These are phyloP conservation scores for Wickerhamomyces ciferrii DNA, from an alignment of 805 yeast genomes.

Conservation along the genomic window DNA sequence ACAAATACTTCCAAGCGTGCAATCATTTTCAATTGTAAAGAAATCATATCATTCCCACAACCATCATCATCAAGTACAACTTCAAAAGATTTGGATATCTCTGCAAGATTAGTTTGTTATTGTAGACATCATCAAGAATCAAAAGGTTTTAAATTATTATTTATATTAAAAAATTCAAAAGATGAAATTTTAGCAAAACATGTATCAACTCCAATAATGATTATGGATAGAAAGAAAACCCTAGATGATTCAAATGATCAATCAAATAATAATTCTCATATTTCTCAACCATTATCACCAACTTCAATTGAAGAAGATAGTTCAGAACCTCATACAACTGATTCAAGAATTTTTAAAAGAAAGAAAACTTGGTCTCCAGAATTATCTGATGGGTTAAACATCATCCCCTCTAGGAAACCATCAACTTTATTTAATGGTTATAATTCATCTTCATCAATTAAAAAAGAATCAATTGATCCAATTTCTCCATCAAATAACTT, in stretches of 20 bases:
- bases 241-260: too few relatives aligned
- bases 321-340: slow-evolving; percentile 42
- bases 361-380: slow-evolving; percentile 36
- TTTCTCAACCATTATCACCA: slow-evolving; percentile 44
- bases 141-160: slow-evolving; percentile 74
- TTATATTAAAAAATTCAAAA: slow-evolving; percentile 56
- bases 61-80: slow-evolving; percentile 39
- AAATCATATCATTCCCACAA: slow-evolving; percentile 70
- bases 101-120: slow-evolving; percentile 85
- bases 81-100: slow-evolving; percentile 38
- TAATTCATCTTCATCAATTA: slow-evolving; percentile 24
- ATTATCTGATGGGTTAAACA: slow-evolving; percentile 31
- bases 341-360: slow-evolving; percentile 38
- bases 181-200: slow-evolving; percentile 69
- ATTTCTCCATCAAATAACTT: slow-evolving; percentile 36
- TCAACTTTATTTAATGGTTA: slow-evolving; percentile 25
- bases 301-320: slow-evolving; percentile 58
- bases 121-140: slow-evolving; percentile 92
- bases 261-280: slow-evolving; percentile 2
- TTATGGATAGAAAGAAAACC: slow-evolving; percentile 82
- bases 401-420: slow-evolving; percentile 25
- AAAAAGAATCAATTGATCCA: slow-evolving; percentile 34
- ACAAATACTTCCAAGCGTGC: slow-evolving; percentile 74
- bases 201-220: slow-evolving; percentile 72
- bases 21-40: slow-evolving; percentile 86